A percentile compares a stretch with the other conserved stretches of the same genome.
Conservation (phyloP, 2,329 filamentous ascomycete species). For the Exophiala dermatitidis region DNA sequence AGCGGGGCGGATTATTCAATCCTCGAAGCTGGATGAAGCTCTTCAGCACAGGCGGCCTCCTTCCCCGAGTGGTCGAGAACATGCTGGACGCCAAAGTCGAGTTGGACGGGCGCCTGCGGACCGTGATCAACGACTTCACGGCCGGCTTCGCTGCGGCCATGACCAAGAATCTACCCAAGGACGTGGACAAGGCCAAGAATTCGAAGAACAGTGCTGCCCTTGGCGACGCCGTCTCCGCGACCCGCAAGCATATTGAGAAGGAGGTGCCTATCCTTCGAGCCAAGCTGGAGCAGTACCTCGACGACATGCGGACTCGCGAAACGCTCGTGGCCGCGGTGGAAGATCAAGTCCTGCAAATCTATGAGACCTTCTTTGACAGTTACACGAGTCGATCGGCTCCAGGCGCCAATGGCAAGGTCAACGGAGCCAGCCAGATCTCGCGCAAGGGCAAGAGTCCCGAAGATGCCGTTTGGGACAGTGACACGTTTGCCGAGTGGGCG, state of each 20-base stretch:
- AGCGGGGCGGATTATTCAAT: slow-evolving; percentile 59
- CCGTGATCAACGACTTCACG: slow-evolving; percentile 61
- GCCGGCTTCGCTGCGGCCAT: slow-evolving; percentile 51
- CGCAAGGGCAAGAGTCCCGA: slow-evolving; percentile 54
- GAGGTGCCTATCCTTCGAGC: slow-evolving; percentile 50
- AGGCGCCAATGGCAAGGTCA: slow-evolving; percentile 28
- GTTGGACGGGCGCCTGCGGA: slow-evolving; percentile 55
- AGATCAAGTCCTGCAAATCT: slow-evolving; percentile 55
- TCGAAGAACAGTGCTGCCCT: slow-evolving; percentile 33
- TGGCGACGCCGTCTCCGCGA: slow-evolving; percentile 40
- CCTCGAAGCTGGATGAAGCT: slow-evolving; percentile 55
- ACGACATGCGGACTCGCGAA: slow-evolving; percentile 57
- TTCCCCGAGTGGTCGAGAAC: slow-evolving; percentile 61
- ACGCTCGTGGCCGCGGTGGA: slow-evolving; percentile 60
- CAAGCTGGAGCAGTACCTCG: slow-evolving; percentile 57
- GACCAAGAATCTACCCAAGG: slow-evolving; percentile 38
- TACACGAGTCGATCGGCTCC: slow-evolving; percentile 31
- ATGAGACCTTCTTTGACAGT: slow-evolving; percentile 57
- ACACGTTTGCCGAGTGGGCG: slow-evolving; percentile 58
- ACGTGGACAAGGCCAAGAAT: slow-evolving; percentile 28
- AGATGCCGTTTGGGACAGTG: slow-evolving; percentile 58
- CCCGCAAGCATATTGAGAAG: slow-evolving; percentile 50
- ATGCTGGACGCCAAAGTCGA: slow-evolving; percentile 66
- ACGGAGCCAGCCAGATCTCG: slow-evolving; percentile 32
- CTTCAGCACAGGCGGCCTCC: slow-evolving; percentile 47